Conservation (phyloP, 129 eudicot genomes). For the Flaveria robusta region DNA sequence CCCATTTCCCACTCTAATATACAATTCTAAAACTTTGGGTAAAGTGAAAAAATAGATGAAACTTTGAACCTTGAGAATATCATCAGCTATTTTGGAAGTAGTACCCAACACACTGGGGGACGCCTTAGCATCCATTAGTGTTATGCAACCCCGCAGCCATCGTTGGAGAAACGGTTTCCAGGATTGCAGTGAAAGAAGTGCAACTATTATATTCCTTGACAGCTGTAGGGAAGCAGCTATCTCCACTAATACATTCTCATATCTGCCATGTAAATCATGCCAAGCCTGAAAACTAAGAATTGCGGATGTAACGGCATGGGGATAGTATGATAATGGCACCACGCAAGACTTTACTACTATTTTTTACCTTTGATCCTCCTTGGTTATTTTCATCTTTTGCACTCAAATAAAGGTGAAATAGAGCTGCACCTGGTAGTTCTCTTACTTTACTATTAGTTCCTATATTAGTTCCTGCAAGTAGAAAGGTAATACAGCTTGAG, state of each 20-base stretch:
- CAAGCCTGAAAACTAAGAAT: constrained; percentile 43
- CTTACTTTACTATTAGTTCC: constrained; percentile 48
- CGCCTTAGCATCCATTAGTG: constrained; percentile 47
- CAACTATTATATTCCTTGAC: constrained; percentile 75
- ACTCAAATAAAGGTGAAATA: constrained; percentile 57
- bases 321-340: not conserved
- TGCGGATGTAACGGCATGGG: constrained; percentile 29
- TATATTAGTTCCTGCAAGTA: constrained; percentile 62
- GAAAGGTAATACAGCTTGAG: constrained; percentile 24
- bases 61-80: constrained; percentile 67
- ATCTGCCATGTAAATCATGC: constrained; percentile 59
- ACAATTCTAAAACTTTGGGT: not conserved
- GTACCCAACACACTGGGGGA: constrained; percentile 47
- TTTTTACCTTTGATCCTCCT: constrained; percentile 62
- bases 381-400: constrained; percentile 43
- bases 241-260: constrained; percentile 58
- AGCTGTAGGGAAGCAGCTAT: constrained; percentile 72
- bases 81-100: constrained; percentile 69
- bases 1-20: constrained; percentile 2
- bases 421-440: constrained; percentile 91
- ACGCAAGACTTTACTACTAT: constrained; percentile 9
- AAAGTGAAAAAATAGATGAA: constrained; percentile 12
- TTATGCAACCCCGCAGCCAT: constrained; percentile 64
- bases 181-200: constrained; percentile 77
- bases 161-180: constrained; percentile 90